phyloP scores from a whole-genome alignment of 75 land plant species.

The Cunninghamia lanceolata region DNA sequence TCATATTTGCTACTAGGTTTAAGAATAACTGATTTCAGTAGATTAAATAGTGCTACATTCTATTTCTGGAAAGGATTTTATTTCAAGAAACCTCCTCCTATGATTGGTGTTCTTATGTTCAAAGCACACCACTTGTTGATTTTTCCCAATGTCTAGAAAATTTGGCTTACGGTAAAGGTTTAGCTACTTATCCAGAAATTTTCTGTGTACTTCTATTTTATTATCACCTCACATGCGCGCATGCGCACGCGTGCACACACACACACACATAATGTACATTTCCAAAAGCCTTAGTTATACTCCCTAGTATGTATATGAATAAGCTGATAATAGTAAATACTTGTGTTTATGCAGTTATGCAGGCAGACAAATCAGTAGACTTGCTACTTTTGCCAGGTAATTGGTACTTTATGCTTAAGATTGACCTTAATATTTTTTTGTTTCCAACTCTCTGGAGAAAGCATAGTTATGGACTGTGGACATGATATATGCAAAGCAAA shows the following conservation, averaged over 20 bases:
- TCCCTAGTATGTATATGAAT: neutral
- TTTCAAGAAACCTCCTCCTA: neutral
- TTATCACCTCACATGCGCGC: no score
- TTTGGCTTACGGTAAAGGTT: neutral
- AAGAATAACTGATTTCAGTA: no score
- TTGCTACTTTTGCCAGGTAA: constrained; percentile 83
- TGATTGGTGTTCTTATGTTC: neutral
- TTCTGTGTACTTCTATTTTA: neutral
- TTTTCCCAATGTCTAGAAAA: neutral
- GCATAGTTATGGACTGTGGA: neutral
- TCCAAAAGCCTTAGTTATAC: neutral
- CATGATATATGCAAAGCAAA: neutral
- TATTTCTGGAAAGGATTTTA: neutral
- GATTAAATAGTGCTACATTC: no score
- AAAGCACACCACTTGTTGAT: neutral
- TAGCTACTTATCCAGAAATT: neutral
- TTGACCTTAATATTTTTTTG: constrained; percentile 5
- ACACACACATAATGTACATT: neutral
- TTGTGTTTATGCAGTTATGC: constrained; percentile 61
- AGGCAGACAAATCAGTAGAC: constrained; percentile 71
- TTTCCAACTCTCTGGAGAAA: neutral
- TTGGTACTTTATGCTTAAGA: neutral
- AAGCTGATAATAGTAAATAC: neutral
- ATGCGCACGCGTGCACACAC: no score
- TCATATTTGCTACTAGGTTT: no score